Evolutionary conservation across 306 rosid species (phyloP).

Genomic region (Cyclanthera cordifolia): DNA sequence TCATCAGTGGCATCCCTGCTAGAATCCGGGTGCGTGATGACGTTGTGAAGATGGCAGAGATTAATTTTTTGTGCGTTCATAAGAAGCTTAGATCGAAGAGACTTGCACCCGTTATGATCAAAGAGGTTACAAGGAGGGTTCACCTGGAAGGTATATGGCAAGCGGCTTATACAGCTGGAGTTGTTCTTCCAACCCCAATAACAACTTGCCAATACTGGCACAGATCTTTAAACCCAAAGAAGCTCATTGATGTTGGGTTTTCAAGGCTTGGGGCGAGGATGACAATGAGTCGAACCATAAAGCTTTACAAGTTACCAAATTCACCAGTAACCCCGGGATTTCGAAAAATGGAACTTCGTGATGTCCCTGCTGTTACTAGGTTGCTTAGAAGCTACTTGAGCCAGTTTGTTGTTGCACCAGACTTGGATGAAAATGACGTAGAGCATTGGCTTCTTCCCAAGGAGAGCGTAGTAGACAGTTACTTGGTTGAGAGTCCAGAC

Average conservation of each 20-base stretch:
- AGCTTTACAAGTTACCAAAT: conserved; percentile 82
- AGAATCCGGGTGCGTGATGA: conserved; percentile 61
- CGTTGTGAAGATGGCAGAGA: conserved; percentile 82
- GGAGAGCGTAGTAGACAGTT: conserved; percentile 76
- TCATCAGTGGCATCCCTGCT: conserved; percentile 78
- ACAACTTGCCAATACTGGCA: conserved; percentile 96
- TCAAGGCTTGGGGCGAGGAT: conserved; percentile 94
- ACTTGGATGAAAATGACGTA: conserved; percentile 78
- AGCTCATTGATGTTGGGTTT: conserved; percentile 91
- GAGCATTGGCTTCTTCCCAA: conserved; percentile 91
- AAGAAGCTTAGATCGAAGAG: conserved; percentile 94
- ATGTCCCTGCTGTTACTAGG: conserved; percentile 83
- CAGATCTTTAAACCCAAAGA: conserved; percentile 86
- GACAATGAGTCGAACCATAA: conserved; percentile 94
- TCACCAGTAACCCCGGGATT: conserved; percentile 73
- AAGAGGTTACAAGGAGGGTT: conserved; percentile 96
- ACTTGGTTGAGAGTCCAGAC: conserved; percentile 76
- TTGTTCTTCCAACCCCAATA: conserved; percentile 81
- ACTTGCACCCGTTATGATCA: conserved; percentile 97
- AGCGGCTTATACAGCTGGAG: conserved; percentile 96
- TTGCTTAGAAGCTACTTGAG: conserved; percentile 62
- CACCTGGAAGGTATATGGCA: conserved; percentile 93
- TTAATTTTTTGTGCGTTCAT: conserved; percentile 82
- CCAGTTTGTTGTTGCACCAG: conserved; percentile 67
- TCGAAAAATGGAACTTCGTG: conserved; percentile 77